These are phyloP conservation scores for Dothideomycetes sp. DNA, from an alignment of 2,329 filamentous ascomycete species.

Conservation along the genomic window DNA sequence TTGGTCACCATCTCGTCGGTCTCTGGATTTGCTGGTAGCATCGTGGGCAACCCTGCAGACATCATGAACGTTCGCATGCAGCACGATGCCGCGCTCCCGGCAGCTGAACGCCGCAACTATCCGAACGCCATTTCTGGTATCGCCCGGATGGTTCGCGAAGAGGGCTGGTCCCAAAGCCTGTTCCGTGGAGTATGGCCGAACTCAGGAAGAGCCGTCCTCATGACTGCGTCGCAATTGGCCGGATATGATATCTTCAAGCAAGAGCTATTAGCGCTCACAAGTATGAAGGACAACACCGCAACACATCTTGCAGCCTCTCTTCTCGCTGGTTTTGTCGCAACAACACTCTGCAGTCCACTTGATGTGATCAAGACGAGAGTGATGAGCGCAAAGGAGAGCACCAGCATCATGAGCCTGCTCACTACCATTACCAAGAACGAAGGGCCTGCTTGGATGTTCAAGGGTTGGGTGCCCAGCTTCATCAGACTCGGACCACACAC, in stretches of 20 bases:
- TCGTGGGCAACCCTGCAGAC: slow-evolving; percentile 89
- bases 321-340: slow-evolving; percentile 70
- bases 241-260: slow-evolving; percentile 77
- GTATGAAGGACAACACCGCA: slow-evolving; percentile 54
- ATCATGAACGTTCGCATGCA: slow-evolving; percentile 99
- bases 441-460: slow-evolving; percentile 74
- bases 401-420: slow-evolving; percentile 49
- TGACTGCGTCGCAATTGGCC: slow-evolving; percentile 77
- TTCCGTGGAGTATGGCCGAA: slow-evolving; percentile 85
- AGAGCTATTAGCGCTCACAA: slow-evolving; percentile 53
- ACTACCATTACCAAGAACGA: slow-evolving; percentile 58
- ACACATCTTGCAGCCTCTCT: slow-evolving; percentile 73
- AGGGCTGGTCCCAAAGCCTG: slow-evolving; percentile 57
- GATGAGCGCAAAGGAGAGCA: slow-evolving; percentile 53
- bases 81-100: slow-evolving; percentile 70
- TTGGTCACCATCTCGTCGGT: slow-evolving; percentile 72
- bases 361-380: slow-evolving; percentile 84
- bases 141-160: slow-evolving; percentile 73
- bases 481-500: slow-evolving; percentile 63
- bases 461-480: slow-evolving; percentile 77
- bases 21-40: slow-evolving; percentile 78
- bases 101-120: slow-evolving; percentile 71
- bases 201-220: slow-evolving; percentile 67
- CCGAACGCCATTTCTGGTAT: slow-evolving; percentile 79
- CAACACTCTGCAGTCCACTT: slow-evolving; percentile 73